Base-by-base conservation (phyloP, 2,329 filamentous ascomycete species). In the Aspergillus piperis region DNA sequence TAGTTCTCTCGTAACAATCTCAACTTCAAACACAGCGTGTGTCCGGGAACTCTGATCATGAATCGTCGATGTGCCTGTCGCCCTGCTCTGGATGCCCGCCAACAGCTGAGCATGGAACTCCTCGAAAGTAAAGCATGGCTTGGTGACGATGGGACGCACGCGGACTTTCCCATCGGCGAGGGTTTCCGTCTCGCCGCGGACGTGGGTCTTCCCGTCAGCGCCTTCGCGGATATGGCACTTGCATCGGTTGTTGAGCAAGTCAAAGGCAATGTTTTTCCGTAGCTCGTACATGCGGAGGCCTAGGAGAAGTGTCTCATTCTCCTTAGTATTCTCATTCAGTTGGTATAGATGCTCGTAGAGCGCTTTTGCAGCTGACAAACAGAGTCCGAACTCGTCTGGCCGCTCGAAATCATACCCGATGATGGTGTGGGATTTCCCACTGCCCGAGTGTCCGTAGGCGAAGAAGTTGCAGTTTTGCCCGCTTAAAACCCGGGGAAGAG, bases 31-130 rank as follows among this genome's bases (percentile, higher is more conserved):
- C 0, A 81, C 66, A 0, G 79, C 78, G 63, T 81, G 79, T 0
- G 79, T 80, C 3, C 79, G 71, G 0, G 78, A 81, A 58, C 79
- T 81, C 58, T 80, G 72, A 53, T 81, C 75, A 60, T 81, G 79
- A 0, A 80, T 63, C 0, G 70, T 73, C 2, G 79, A 81, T 5
- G 73, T 70, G 2, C 77, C 78, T 0, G 72, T 75, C 3, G 70
- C 67, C 17, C 78, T 64, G 3, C 67, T 19, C 78, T 64, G 5
- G 68, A 61, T 10, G 67, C 64, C 1, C 79, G 65, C 42, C 2
- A 68, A 63, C 0, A 81, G 58, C 48, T 69, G 67, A 1, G 57
- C 21, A 3, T 63, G 68, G 3, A 81, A 54, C 0, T 73, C 62
- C 1, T 74, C 74, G 42, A 76, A 77, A 1, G 50, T 71, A 74